A percentile compares a stretch with the other conserved stretches of the same genome.
Evolutionary conservation across 1,284 basidiomycete genomes (phyloP).

Genomic region (Ustilago hordei): DNA sequence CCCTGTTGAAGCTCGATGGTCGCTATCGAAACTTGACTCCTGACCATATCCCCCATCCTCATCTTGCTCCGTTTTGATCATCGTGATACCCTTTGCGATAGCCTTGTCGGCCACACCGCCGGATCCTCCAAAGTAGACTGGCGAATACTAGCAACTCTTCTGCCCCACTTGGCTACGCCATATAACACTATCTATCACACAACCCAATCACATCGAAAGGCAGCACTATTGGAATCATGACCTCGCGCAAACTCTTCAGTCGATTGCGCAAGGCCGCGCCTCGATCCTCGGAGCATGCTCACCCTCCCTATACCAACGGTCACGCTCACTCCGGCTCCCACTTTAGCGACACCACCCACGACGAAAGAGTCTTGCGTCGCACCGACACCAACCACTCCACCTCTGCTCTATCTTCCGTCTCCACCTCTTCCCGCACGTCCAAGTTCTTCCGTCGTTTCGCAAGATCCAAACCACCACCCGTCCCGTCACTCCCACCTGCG

Average conservation of each 20-base stretch:
- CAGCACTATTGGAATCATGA: constrained; percentile 12
- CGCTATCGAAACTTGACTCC: no score
- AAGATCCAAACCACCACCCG: constrained; percentile 26
- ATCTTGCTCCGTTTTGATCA: no score
- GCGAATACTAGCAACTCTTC: not conserved
- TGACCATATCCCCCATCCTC: no score
- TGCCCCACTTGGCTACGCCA: not conserved
- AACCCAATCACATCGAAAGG: not conserved
- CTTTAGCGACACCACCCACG: not conserved
- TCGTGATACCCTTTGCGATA: no score
- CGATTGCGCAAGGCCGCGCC: constrained; percentile 29
- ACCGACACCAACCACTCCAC: constrained; percentile 29
- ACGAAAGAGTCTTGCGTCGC: constrained; percentile 21
- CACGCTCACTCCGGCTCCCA: not conserved
- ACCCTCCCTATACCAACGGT: not conserved
- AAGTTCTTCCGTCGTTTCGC: constrained; percentile 38
- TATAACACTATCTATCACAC: no score
- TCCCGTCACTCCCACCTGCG: constrained; percentile 43
- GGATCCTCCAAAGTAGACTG: no score
- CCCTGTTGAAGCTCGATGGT: no score
- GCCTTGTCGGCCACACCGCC: no score
- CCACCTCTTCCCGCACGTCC: constrained; percentile 27
- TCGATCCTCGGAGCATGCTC: not conserved
- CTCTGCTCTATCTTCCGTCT: constrained; percentile 26
- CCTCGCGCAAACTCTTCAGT: constrained; percentile 36